Evolutionary conservation across 2,329 filamentous ascomycete species (phyloP).

Genomic region (Mariannaea sp.): DNA sequence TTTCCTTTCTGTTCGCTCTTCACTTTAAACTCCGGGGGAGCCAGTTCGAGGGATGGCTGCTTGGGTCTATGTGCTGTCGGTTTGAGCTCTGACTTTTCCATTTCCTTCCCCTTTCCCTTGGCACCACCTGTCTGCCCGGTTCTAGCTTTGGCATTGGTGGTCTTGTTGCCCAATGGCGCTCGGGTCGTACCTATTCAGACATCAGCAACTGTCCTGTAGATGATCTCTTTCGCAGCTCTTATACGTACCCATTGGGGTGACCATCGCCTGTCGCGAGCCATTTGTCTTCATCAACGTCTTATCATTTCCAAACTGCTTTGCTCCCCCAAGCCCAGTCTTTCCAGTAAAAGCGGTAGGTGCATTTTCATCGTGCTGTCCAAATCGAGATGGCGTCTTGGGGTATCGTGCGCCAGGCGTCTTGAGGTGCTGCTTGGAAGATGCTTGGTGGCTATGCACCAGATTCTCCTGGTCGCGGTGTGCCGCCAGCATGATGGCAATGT

Average conservation of each 20-base stretch:
- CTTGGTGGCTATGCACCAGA: conserved; percentile 74
- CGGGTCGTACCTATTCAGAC: conserved; percentile 53
- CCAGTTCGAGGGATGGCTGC: conserved; percentile 57
- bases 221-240: neutral
- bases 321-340: conserved; percentile 55
- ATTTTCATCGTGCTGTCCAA: conserved; percentile 86
- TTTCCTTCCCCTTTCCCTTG: conserved; percentile 61
- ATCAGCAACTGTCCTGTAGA: conserved; percentile 18
- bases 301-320: conserved; percentile 56
- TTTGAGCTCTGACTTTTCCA: conserved; percentile 66
- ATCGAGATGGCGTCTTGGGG: conserved; percentile 81
- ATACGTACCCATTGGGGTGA: conserved; percentile 79
- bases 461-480: conserved; percentile 88
- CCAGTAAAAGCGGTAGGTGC: conserved; percentile 49
- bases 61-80: conserved; percentile 65
- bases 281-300: conserved; percentile 56
- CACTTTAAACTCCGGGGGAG: conserved; percentile 65
- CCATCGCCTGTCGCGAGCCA: conserved; percentile 60
- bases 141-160: conserved; percentile 87
- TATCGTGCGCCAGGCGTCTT: conserved; percentile 80
- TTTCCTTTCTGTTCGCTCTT: conserved; percentile 57
- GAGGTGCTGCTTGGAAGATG: conserved; percentile 74
- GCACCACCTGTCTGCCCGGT: conserved; percentile 69
- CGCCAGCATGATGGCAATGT: conserved; percentile 66
- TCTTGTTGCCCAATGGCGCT: conserved; percentile 90